Evolutionary conservation across 2,329 filamentous ascomycete species (phyloP).

Genomic region (Fusarium sulawesiense): DNA sequence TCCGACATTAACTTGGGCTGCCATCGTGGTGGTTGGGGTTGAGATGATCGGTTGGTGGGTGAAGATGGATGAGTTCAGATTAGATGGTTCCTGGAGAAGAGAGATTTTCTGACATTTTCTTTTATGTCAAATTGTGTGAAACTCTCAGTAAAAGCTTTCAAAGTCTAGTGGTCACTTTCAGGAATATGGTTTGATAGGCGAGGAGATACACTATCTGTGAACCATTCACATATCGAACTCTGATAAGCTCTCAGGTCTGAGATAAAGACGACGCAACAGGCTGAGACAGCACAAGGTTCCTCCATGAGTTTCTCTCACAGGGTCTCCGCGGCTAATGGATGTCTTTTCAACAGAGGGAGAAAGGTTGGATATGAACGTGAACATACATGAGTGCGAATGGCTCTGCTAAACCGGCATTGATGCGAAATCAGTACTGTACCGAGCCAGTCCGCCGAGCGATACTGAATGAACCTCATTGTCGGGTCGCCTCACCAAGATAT

Average conservation of each 20-base stretch:
- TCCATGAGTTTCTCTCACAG: too few relatives aligned
- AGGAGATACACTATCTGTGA: fast-evolving
- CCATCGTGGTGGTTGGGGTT: not conserved
- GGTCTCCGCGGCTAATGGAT: too few relatives aligned
- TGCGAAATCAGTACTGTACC: too few relatives aligned
- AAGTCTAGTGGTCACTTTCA: fast-evolving
- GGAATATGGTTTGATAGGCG: not conserved
- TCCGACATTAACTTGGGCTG: not conserved
- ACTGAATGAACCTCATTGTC: too few relatives aligned
- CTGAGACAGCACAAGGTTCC: too few relatives aligned
- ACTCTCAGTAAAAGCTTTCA: not conserved
- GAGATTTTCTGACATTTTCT: not conserved
- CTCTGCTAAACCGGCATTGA: too few relatives aligned
- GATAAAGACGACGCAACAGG: too few relatives aligned
- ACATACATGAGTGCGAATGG: too few relatives aligned
- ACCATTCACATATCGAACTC: fast-evolving
- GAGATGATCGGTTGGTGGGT: not conserved
- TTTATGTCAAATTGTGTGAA: not conserved
- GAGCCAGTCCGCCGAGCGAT: too few relatives aligned
- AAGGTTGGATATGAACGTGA: too few relatives aligned
- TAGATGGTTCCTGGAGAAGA: not conserved
- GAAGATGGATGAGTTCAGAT: not conserved
- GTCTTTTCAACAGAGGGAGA: too few relatives aligned
- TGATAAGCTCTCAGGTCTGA: not conserved
- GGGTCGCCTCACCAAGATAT: not conserved